Evolutionary conservation across 2,329 filamentous ascomycete species (phyloP), one percentile per base, ranked within the genome.

Genomic region (Fusarium veterinarium): DNA sequence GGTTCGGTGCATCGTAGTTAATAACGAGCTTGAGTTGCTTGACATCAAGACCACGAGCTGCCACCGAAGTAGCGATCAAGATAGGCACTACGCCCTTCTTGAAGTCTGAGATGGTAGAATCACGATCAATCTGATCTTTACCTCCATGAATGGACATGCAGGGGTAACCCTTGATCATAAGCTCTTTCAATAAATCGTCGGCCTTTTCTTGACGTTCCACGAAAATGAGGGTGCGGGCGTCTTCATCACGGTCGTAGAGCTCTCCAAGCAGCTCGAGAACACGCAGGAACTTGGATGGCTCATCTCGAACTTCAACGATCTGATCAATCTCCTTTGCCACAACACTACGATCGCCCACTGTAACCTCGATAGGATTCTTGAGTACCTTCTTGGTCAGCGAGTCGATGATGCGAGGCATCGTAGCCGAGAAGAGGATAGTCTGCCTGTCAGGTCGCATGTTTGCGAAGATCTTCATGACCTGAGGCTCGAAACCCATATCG

Each of bases 401-500:
- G 80, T 97, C 94, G 87, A 99, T 97, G 72, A 95, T 95, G 51
- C 93, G 91, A 25, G 96, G 96, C 86, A 98, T 97, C 0, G 96
- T 99, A 8, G 96, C 96, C 0, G 96, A 98, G 81, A 98, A 99
- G 30, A 98, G 87, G 57, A 98, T 95, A 1, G 95, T 97, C 80
- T 99, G 96, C 56, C 93, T 91, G 80, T 98, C 93, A 1, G 96
- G 95, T 52, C 96, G 92, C 80, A 97, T 93, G 78, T 96, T 97
- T 74, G 91, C 91, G 79, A 98, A 91, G 65, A 99, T 96, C 82
- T 97, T 98, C 90, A 96, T 96, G 60, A 99, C 95, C 81, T 99
- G 96, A 5, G 96, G 95, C 83, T 97, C 95, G 79, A 99, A 99
- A 19, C 96, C 96, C 96, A 99, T 98, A 81, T 99, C 96, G 80